Conservation (phyloP, 2,329 filamentous ascomycete species). For the Aureobasidium sp. region DNA sequence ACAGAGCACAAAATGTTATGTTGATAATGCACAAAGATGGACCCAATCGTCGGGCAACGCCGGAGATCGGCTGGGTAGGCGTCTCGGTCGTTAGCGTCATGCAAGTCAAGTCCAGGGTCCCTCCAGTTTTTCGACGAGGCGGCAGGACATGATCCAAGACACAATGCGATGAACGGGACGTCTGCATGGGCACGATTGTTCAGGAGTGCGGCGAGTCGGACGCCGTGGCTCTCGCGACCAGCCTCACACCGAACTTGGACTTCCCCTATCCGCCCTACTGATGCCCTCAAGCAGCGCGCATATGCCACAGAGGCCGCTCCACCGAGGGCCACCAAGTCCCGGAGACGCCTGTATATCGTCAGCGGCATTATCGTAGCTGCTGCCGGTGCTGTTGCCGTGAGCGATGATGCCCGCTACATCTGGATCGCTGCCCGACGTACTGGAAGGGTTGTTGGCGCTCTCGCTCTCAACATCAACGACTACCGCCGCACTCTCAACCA, state of each 20-base stretch:
- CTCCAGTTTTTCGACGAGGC: background rate
- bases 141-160: background rate
- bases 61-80: background rate
- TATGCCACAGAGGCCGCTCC: constrained; percentile 11
- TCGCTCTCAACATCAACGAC: constrained; percentile 85
- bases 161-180: constrained; percentile 10
- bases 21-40: background rate
- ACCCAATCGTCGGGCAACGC: background rate
- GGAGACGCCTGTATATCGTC: constrained; percentile 15
- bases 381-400: constrained; percentile 40
- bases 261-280: background rate
- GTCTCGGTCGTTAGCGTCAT: constrained; percentile 8
- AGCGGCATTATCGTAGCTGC: constrained; percentile 20
- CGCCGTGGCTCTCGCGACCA: constrained; percentile 2
- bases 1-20: background rate
- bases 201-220: background rate
- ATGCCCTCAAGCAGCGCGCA: constrained; percentile 3
- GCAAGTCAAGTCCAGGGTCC: constrained; percentile 8
- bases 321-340: constrained; percentile 22
- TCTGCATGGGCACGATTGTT: constrained; percentile 5
- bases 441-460: constrained; percentile 63
- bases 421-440: constrained; percentile 70
- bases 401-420: constrained; percentile 62
- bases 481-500: constrained; percentile 72
- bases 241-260: background rate